Conservation (phyloP, 2,329 filamentous ascomycete species). For the Plectosphaerella cucumerina region DNA sequence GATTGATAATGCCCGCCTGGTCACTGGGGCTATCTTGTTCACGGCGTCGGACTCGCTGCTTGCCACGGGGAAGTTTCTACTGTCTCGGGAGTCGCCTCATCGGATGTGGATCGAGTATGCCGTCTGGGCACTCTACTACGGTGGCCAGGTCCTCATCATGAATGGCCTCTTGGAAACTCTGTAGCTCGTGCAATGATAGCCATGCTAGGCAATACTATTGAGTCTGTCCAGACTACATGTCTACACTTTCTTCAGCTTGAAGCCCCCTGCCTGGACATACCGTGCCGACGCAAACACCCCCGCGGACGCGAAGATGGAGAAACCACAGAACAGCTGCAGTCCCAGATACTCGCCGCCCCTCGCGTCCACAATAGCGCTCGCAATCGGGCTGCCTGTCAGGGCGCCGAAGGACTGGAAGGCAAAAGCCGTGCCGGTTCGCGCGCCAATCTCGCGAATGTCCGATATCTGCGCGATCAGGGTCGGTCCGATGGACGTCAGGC, state of each 20-base stretch:
- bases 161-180: slow-evolving; percentile 7
- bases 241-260: slow-evolving; percentile 28
- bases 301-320: slow-evolving; percentile 32
- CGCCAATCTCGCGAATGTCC: slow-evolving; percentile 64
- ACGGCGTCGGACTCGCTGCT: slow-evolving; percentile 27
- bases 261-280: slow-evolving; percentile 27
- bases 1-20: slow-evolving; percentile 15
- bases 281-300: slow-evolving; percentile 23
- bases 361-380: slow-evolving; percentile 51
- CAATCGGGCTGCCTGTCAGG: slow-evolving; percentile 64
- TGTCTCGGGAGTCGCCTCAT: slow-evolving; percentile 16
- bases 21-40: slow-evolving; percentile 25
- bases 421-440: slow-evolving; percentile 61
- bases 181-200: background rate
- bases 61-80: slow-evolving; percentile 25
- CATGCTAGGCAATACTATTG: too few relatives aligned
- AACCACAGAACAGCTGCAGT: slow-evolving; percentile 62
- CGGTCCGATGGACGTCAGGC: slow-evolving; percentile 59
- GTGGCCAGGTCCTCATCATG: slow-evolving; percentile 27
- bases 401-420: slow-evolving; percentile 59
- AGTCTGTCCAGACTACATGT: too few relatives aligned
- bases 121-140: slow-evolving; percentile 31
- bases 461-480: slow-evolving; percentile 67
- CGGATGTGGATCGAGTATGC: slow-evolving; percentile 24
- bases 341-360: slow-evolving; percentile 52